Percentiles rank a stretch among this genome's conserved stretches.
Evolutionary conservation across 1,139 yeast species (phyloP).

Genomic region (Williopsis jadinii): DNA sequence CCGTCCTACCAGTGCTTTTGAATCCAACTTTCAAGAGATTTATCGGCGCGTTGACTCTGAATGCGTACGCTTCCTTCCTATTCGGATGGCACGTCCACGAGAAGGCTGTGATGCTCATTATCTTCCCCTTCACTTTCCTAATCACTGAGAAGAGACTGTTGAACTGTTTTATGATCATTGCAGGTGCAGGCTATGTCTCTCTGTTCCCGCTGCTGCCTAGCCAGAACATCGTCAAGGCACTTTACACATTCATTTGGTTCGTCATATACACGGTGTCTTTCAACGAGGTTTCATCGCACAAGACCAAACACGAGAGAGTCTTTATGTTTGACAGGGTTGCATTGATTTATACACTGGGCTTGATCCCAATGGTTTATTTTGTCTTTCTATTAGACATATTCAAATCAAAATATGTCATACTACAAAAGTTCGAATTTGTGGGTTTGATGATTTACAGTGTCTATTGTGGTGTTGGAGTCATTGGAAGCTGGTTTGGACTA

Average conservation of each 20-base stretch:
- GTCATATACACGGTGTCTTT: conserved; percentile 68
- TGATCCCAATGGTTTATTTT: conserved; percentile 54
- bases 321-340: conserved; percentile 69
- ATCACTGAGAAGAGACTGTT: conserved; percentile 68
- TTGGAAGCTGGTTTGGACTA: conserved; percentile 84
- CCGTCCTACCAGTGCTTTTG: conserved; percentile 67
- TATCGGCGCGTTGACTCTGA: conserved; percentile 75
- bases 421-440: conserved; percentile 59
- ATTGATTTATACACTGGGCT: conserved; percentile 58
- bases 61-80: conserved; percentile 85
- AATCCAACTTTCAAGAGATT: conserved; percentile 76
- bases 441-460: conserved; percentile 79
- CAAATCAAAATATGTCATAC: conserved; percentile 40
- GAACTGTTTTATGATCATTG: conserved; percentile 58
- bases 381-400: conserved; percentile 52
- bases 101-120: conserved; percentile 82
- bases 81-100: conserved; percentile 99
- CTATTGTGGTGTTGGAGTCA: conserved; percentile 79
- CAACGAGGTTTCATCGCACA: conserved; percentile 52
- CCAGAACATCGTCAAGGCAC: conserved; percentile 59
- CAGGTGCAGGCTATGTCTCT: conserved; percentile 80
- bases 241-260: conserved; percentile 85
- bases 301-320: conserved; percentile 36
- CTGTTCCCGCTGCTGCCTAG: conserved; percentile 84
- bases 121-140: conserved; percentile 82